phyloP scores from a whole-genome alignment of 306 rosid species.

The Citrullus mucosospermus region DNA sequence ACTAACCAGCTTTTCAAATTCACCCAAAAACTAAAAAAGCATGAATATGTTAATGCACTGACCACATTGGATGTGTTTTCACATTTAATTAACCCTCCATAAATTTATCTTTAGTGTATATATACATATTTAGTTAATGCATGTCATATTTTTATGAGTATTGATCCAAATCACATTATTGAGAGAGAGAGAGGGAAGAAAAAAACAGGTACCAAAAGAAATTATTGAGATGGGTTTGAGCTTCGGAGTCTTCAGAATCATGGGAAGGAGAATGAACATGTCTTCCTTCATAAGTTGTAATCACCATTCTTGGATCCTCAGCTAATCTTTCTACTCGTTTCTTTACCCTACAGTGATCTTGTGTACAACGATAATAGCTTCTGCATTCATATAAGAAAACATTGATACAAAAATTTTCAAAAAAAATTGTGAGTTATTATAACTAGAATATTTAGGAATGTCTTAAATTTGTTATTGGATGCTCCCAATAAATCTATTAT shows the following conservation, averaged over 20 bases:
- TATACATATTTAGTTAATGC: neutral
- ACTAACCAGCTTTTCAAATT: neutral
- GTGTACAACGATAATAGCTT: slow-evolving; percentile 93
- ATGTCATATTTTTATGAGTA: neutral
- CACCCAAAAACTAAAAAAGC: neutral
- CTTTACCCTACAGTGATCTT: slow-evolving; percentile 86
- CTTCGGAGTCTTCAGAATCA: slow-evolving; percentile 55
- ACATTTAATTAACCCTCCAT: neutral
- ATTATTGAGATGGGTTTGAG: slow-evolving; percentile 44
- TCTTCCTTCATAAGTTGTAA: slow-evolving; percentile 94
- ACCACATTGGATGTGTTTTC: neutral
- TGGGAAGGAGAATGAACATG: slow-evolving; percentile 79
- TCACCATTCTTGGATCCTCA: slow-evolving; percentile 98
- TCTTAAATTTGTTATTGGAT: no score
- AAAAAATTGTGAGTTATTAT: no score
- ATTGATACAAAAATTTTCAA: no score
- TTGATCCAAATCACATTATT: neutral
- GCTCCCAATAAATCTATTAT: no score
- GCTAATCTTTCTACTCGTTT: slow-evolving; percentile 85
- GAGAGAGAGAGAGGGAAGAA: neutral
- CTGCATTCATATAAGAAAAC: slow-evolving; percentile 15
- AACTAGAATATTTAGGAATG: neutral
- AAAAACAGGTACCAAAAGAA: slow-evolving; percentile 57
- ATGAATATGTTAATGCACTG: neutral
- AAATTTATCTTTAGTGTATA: neutral